Conservation (phyloP, 2,329 filamentous ascomycete genomes). For the Arthrinium puccinioides region DNA sequence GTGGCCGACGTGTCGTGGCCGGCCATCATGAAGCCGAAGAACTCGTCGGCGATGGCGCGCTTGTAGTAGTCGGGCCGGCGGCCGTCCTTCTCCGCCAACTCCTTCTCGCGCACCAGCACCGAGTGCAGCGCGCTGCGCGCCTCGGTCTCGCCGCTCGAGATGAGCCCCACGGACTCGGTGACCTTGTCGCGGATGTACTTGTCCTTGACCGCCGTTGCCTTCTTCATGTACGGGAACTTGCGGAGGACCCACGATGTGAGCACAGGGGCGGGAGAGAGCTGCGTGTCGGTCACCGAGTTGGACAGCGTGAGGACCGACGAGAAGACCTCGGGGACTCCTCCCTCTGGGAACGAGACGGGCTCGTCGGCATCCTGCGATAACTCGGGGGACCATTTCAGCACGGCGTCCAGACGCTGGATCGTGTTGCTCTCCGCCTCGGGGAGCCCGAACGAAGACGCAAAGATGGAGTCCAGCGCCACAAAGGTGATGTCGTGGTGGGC, state of each 20-base stretch:
- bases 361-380: conserved; percentile 7
- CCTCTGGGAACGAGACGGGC: conserved; percentile 14
- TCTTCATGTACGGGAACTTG: conserved; percentile 1
- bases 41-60: conserved; percentile 17
- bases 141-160: conserved; percentile 10
- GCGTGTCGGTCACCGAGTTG: conserved; percentile 1
- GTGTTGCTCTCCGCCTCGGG: conserved; percentile 5
- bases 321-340: conserved; percentile 4
- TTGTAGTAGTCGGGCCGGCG: conserved; percentile 15
- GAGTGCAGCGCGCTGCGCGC: conserved; percentile 23
- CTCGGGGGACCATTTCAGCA: conserved; percentile 4
- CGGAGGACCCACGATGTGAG: conserved; percentile 1
- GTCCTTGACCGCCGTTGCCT: background rate
- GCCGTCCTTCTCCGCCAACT: conserved; percentile 16
- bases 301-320: conserved; percentile 1
- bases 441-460: conserved; percentile 2
- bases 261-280: background rate
- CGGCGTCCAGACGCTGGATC: conserved; percentile 9
- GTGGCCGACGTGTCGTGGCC: conserved; percentile 25
- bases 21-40: conserved; percentile 23
- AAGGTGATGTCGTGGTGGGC: conserved; percentile 2
- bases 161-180: conserved; percentile 4
- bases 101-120: conserved; percentile 23
- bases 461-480: conserved; percentile 4
- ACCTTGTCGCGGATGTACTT: background rate